Percentiles rank a stretch among this genome's conserved stretches.
These are phyloP conservation scores for Serendipita sp. DNA, from an alignment of 768 basidiomycete genomes.

Conservation along the genomic window DNA sequence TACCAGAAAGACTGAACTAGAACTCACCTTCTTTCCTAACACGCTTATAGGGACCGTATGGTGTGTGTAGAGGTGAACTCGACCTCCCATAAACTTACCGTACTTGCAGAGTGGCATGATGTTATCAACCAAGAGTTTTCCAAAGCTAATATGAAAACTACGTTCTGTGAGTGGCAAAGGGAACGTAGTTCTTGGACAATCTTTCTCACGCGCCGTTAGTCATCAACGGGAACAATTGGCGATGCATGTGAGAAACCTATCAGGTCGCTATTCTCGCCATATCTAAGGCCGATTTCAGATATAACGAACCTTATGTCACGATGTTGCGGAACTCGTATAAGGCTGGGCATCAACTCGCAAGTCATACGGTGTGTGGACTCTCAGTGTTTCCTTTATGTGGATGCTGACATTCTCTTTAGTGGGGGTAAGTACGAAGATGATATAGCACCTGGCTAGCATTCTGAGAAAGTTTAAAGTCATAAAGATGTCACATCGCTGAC, in stretches of 20 bases:
- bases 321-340: background rate
- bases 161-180: background rate
- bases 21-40: too few species aligned
- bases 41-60: background rate
- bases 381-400: too few species aligned
- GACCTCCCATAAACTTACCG: background rate
- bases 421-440: background rate
- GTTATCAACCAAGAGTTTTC: background rate
- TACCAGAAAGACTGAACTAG: background rate
- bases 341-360: background rate
- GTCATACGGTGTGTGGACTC: background rate
- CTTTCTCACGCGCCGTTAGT: too few species aligned
- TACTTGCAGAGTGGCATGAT: background rate
- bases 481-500: background rate
- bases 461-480: too few species aligned
- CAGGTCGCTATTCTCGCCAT: too few species aligned
- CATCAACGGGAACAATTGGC: too few species aligned
- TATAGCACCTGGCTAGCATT: too few species aligned
- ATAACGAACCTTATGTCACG: background rate
- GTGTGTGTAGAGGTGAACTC: background rate
- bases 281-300: background rate
- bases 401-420: background rate
- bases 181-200: background rate
- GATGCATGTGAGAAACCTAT: too few species aligned
- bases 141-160: background rate